Evolutionary conservation across 495 filamentous ascomycete genomes (phyloP).

Genomic region (Penicillium odoratum): DNA sequence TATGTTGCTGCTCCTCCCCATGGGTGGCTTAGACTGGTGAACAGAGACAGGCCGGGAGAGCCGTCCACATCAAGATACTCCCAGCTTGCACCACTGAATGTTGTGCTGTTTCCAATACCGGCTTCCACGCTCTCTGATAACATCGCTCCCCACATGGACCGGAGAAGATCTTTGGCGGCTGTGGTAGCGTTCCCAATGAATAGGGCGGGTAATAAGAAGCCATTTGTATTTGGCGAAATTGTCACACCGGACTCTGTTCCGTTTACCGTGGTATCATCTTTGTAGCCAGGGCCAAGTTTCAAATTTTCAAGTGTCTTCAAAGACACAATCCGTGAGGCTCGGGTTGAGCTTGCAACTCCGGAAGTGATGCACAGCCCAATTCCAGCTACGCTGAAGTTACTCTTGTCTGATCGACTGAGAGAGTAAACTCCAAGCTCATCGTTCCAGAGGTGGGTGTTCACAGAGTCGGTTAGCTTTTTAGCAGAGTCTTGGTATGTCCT

Average conservation of each 20-base stretch:
- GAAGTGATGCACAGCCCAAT: slow-evolving; percentile 30
- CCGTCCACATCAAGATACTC: slow-evolving; percentile 37
- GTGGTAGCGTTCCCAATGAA: slow-evolving; percentile 27
- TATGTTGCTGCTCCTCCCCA: slow-evolving; percentile 43
- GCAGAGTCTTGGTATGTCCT: not conserved
- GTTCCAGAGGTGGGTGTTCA: slow-evolving; percentile 32
- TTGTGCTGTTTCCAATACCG: slow-evolving; percentile 26
- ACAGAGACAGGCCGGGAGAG: slow-evolving; percentile 33
- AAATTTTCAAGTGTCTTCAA: slow-evolving; percentile 1
- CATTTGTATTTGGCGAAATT: slow-evolving; percentile 20
- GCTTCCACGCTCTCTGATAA: slow-evolving; percentile 18
- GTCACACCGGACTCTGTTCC: slow-evolving; percentile 1
- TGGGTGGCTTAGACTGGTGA: slow-evolving; percentile 37
- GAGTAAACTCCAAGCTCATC: slow-evolving; percentile 25
- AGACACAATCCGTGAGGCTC: slow-evolving; percentile 12
- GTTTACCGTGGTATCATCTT: slow-evolving; percentile 8
- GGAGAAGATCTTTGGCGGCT: slow-evolving; percentile 9
- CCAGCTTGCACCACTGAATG: slow-evolving; percentile 34
- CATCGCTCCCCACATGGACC: slow-evolving; percentile 9
- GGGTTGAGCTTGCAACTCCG: slow-evolving; percentile 23
- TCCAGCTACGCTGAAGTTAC: slow-evolving; percentile 21
- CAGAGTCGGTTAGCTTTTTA: slow-evolving; percentile 11
- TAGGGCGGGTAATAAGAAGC: slow-evolving; percentile 18
- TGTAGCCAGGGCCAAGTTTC: slow-evolving; percentile 16
- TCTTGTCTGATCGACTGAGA: slow-evolving; percentile 7